Evolutionary conservation across 768 basidiomycete species (phyloP).

Genomic region (Filobasidium wieringae): DNA sequence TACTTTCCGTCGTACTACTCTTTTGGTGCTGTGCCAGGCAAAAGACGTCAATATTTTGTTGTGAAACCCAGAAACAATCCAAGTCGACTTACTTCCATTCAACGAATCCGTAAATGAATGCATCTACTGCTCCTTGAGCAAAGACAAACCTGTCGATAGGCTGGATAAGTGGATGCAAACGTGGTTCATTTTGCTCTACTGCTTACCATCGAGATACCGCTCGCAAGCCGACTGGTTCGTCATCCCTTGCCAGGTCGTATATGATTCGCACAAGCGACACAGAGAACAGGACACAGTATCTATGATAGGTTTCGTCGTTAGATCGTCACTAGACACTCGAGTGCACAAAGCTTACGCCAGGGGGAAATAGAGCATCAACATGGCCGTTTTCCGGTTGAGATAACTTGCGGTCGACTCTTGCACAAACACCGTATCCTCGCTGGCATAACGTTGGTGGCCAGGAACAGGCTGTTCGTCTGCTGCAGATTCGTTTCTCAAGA

Average conservation of each 20-base stretch:
- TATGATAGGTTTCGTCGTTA: not conserved
- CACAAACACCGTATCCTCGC: conserved; percentile 25
- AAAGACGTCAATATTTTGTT: not conserved
- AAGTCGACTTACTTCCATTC: conserved; percentile 40
- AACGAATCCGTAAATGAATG: conserved; percentile 38
- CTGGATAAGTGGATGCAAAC: not conserved
- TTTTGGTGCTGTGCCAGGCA: conserved; percentile 23
- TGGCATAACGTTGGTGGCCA: conserved; percentile 4
- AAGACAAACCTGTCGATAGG: conserved; percentile 21
- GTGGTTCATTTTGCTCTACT: not conserved
- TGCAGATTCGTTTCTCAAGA: conserved; percentile 19
- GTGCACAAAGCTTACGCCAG: conserved; percentile 26
- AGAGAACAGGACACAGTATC: conserved; percentile 37
- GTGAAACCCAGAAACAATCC: not conserved
- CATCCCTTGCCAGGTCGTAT: conserved; percentile 27
- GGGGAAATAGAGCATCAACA: conserved; percentile 39
- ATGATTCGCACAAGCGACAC: conserved; percentile 38
- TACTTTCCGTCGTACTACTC: conserved; percentile 29
- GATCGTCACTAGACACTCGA: not conserved
- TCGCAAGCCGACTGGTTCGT: conserved; percentile 22
- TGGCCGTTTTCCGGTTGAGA: conserved; percentile 38
- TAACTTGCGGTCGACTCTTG: conserved; percentile 37
- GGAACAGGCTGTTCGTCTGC: conserved; percentile 16
- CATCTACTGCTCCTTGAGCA: conserved; percentile 38
- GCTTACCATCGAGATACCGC: conserved; percentile 37